Conservation (phyloP, 495 filamentous ascomycete genomes). For the Letharia lupina region DNA sequence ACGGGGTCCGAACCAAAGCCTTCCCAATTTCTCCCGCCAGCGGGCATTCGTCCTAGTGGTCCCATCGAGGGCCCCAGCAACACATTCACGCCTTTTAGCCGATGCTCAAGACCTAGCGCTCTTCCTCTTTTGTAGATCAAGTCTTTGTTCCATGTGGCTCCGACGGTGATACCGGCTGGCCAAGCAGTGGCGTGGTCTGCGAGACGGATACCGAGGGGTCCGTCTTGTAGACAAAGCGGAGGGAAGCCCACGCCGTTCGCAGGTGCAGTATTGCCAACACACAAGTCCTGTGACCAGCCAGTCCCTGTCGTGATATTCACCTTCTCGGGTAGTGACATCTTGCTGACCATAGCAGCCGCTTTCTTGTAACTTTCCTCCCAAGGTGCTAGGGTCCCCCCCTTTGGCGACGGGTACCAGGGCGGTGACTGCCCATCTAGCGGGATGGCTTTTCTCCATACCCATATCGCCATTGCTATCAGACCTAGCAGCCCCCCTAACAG, state of each 20-base stretch:
- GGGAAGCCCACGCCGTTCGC: conserved; percentile 69
- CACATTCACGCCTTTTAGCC: conserved; percentile 64
- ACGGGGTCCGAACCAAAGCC: conserved; percentile 74
- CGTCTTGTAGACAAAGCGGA: conserved; percentile 81
- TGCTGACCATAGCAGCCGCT: conserved; percentile 64
- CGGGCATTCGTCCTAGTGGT: conserved; percentile 70
- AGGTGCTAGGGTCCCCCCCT: conserved; percentile 59
- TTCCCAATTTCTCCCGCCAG: conserved; percentile 89
- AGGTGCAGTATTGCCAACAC: conserved; percentile 81
- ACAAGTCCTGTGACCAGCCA: conserved; percentile 84
- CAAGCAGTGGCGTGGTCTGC: conserved; percentile 70
- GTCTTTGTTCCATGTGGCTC: conserved; percentile 78
- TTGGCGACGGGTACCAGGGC: conserved; percentile 79
- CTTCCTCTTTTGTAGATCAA: conserved; percentile 64
- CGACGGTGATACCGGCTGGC: conserved; percentile 76
- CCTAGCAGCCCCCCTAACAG: conserved; percentile 13
- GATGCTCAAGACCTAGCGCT: conserved; percentile 62
- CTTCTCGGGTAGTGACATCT: conserved; percentile 85
- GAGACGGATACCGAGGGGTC: conserved; percentile 73
- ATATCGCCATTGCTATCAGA: conserved; percentile 9
- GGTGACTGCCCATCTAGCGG: conserved; percentile 39
- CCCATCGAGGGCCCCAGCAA: conserved; percentile 71
- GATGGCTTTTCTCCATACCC: conserved; percentile 10
- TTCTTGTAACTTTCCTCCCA: conserved; percentile 81
- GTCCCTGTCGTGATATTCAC: conserved; percentile 91